These are phyloP conservation scores for Bruguiera hainesii DNA, from an alignment of 441 rosid genomes.

Conservation along the genomic window DNA sequence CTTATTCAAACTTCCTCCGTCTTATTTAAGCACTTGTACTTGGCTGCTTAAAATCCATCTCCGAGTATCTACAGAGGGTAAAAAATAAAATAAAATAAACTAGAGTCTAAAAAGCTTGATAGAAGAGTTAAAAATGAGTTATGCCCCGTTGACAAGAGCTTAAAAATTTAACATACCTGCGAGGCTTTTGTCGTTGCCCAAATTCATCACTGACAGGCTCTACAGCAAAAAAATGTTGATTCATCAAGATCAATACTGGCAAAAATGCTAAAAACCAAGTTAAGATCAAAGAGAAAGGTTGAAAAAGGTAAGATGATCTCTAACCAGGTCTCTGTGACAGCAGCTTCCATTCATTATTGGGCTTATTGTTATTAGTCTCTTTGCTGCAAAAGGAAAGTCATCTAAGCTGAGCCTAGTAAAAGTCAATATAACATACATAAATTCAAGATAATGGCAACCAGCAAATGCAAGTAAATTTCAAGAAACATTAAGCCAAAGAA, in stretches of 20 bases:
- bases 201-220: slow-evolving; percentile 51
- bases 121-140: not conserved
- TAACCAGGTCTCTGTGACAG: slow-evolving; percentile 63
- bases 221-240: slow-evolving; percentile 22
- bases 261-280: not conserved
- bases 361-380: slow-evolving; percentile 46
- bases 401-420: slow-evolving; percentile 2
- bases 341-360: slow-evolving; percentile 56
- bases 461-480: too few species aligned
- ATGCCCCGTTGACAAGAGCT: not conserved
- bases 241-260: not conserved
- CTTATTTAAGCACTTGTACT: slow-evolving; percentile 39
- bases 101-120: not conserved
- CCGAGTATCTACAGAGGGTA: slow-evolving; percentile 55
- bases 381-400: slow-evolving; percentile 51
- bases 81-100: slow-evolving; percentile 1
- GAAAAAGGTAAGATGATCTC: slow-evolving; percentile 14
- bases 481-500: too few species aligned
- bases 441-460: not conserved
- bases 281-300: not conserved
- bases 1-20: slow-evolving; percentile 35
- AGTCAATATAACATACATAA: not conserved
- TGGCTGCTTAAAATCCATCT: slow-evolving; percentile 80
- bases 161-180: slow-evolving; percentile 49
- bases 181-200: slow-evolving; percentile 72